These are phyloP conservation scores for Mercurialis annua DNA, from an alignment of 345 rosid genomes.

Conservation along the genomic window DNA sequence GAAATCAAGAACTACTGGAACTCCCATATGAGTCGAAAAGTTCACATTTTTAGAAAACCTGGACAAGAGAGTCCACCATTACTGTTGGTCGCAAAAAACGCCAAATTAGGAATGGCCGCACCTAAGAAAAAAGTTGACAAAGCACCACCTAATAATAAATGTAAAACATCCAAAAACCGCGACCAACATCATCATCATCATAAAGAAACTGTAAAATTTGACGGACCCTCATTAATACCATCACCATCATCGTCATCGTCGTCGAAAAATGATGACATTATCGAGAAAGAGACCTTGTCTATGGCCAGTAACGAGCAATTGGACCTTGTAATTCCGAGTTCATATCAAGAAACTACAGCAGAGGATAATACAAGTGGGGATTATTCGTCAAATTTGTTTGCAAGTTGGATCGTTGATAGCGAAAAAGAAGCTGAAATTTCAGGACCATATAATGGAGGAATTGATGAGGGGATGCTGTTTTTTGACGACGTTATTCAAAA, in stretches of 20 bases:
- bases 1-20: slow-evolving; percentile 75
- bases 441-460: slow-evolving; percentile 16
- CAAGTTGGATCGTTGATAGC: background rate
- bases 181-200: background rate
- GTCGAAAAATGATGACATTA: background rate
- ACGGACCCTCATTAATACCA: background rate
- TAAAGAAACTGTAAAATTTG: background rate
- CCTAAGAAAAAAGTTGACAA: background rate
- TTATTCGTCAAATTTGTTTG: background rate
- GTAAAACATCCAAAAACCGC: slow-evolving; percentile 25
- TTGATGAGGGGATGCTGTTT: slow-evolving; percentile 18
- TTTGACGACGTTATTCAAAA: slow-evolving; percentile 17
- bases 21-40: slow-evolving; percentile 51
- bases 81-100: slow-evolving; percentile 6
- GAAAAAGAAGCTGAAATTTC: slow-evolving; percentile 20
- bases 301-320: slow-evolving; percentile 5
- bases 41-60: slow-evolving; percentile 34
- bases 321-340: slow-evolving; percentile 11
- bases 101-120: slow-evolving; percentile 5
- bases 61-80: background rate
- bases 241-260: too few relatives aligned
- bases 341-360: slow-evolving; percentile 20
- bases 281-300: slow-evolving; percentile 24
- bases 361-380: slow-evolving; percentile 11
- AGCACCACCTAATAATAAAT: background rate